Evolutionary conservation across 176 grass and related monocot genomes (phyloP), one percentile per base, ranked within the genome.

Genomic region (Cenchrus purpureus): DNA sequence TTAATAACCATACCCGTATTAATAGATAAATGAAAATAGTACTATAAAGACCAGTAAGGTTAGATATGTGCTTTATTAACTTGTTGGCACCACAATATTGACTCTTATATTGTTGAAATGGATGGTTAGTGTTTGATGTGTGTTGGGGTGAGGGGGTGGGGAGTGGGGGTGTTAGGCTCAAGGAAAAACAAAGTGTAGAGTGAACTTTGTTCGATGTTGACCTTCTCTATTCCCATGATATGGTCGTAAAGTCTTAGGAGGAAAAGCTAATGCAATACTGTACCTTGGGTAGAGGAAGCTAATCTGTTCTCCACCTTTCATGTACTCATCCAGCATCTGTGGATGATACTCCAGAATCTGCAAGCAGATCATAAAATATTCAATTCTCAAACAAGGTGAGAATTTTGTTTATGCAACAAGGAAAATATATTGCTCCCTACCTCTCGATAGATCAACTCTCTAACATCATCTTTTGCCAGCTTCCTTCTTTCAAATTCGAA

Each of bases 271-370:
- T 29, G 68, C 32, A 87, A 66, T 11, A 46, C 28, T 34, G 73
- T 54, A 94, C 95, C 95, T 97, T 71, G 95, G 95, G 81, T 97
- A 97, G 86, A 97, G 93, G 86, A 97, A 97, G 84, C 90, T 94
- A 88, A 93, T 92, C 74, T 97, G 95, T 29, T 92, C 92, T 86
- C 90, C 95, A 56, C 95, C 95, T 81, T 84, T 87, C 78, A 97
- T 82, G 76, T 91, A 92, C 59, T 92, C 95, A 75, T 97, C 86
- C 44, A 97, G 88, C 95, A 97, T 97, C 65, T 94, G 90, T 51
- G 90, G 95, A 92, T 97, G 95, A 82, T 94, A 97, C 89, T 98
- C 95, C 80, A 98, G 86, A 88, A 98, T 98, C 95, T 98, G 89
- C 85, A 93, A 81, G 73, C 76, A 71, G 85, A 82, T 86, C 73